A percentile compares a stretch with the other conserved stretches of the same genome.
These are phyloP conservation scores for Kingdonia uniflora DNA, from an alignment of 164 flowering plant species.

Conservation along the genomic window DNA sequence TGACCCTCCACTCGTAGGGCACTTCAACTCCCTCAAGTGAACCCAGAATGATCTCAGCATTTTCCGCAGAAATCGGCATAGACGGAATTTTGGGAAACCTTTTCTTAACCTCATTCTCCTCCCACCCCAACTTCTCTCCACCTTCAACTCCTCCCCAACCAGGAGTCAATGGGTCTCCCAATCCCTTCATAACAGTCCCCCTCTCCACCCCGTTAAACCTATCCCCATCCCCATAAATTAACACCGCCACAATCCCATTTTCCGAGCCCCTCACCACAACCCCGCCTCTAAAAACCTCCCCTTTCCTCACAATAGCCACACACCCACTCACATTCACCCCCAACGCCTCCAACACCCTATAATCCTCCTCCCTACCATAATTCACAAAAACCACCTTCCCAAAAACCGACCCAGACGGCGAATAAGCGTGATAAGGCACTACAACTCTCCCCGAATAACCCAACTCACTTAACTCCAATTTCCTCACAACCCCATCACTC, in stretches of 20 bases:
- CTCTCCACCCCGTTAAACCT: conserved; percentile 46
- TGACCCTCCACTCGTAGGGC: conserved; percentile 52
- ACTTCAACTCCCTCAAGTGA: conserved; percentile 39
- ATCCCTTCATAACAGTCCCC: conserved; percentile 71
- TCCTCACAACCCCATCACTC: conserved; percentile 22
- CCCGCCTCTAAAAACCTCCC: conserved; percentile 41
- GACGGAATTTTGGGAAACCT: conserved; percentile 76
- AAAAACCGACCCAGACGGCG: conserved; percentile 61
- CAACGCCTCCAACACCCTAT: conserved; percentile 27
- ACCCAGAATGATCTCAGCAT: conserved; percentile 44
- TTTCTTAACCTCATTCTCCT: conserved; percentile 30
- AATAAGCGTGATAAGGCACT: conserved; percentile 80
- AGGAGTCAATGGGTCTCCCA: conserved; percentile 87
- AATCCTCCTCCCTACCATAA: conserved; percentile 64
- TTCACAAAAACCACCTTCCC: conserved; percentile 57
- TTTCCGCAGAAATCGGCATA: conserved; percentile 55
- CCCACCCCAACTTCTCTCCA: conserved; percentile 52
- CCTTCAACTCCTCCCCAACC: conserved; percentile 70
- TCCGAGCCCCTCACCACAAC: conserved; percentile 54
- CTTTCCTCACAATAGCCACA: conserved; percentile 51
- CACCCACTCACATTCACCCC: conserved; percentile 67
- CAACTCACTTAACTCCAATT: conserved; percentile 21
- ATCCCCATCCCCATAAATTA: conserved; percentile 48
- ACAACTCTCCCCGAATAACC: conserved; percentile 23
- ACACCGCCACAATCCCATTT: conserved; percentile 54